Conservation (phyloP, 2,329 filamentous ascomycete species). For the Passalora sequoiae region DNA sequence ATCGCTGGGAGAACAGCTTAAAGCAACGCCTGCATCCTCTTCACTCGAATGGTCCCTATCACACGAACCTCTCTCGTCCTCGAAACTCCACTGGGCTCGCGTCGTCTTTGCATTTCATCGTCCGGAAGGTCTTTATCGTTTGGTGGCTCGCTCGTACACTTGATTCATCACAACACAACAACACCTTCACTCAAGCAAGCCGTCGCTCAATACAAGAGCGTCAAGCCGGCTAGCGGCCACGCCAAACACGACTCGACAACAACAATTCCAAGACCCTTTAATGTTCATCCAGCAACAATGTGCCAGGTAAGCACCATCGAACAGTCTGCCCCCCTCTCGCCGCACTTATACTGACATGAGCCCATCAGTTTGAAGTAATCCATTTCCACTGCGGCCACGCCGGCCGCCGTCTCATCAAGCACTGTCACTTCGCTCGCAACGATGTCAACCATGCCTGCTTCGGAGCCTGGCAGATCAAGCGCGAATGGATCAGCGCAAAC, state of each 20-base stretch:
- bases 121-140: constrained; percentile 7
- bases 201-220: neutral
- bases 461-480: constrained; percentile 58
- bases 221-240: neutral
- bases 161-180: neutral
- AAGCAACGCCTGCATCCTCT: constrained; percentile 3
- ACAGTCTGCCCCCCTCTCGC: too few species aligned
- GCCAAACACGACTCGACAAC: neutral
- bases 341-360: too few species aligned
- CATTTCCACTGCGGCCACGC: constrained; percentile 61
- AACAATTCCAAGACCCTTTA: neutral
- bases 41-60: too few species aligned
- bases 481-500: constrained; percentile 54
- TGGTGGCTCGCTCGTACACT: constrained; percentile 11
- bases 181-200: neutral
- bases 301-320: constrained; percentile 26
- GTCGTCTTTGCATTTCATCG: constrained; percentile 8
- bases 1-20: neutral
- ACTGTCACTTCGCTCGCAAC: constrained; percentile 72
- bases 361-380: constrained; percentile 58
- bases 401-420: constrained; percentile 55
- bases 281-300: constrained; percentile 13
- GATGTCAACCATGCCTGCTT: constrained; percentile 65
- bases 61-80: too few species aligned
- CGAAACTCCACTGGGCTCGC: constrained; percentile 10